Evolutionary conservation across 306 rosid genomes (phyloP).

Genomic region (Gleditsia sinensis): DNA sequence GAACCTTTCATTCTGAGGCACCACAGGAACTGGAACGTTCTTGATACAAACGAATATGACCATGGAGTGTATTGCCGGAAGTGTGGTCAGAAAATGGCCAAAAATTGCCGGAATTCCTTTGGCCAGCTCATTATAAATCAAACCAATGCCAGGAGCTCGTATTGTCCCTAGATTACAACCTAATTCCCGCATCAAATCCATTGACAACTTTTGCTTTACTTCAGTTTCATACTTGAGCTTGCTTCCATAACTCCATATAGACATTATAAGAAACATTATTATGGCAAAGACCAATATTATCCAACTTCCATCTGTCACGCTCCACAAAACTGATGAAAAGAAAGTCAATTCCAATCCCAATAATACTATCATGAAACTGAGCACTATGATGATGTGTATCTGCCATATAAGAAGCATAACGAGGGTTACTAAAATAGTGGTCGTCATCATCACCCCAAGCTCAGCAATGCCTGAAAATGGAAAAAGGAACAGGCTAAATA

Average conservation of each 20-base stretch:
- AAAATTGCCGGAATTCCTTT: slow-evolving; percentile 95
- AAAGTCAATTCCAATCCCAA: slow-evolving; percentile 83
- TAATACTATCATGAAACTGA: slow-evolving; percentile 67
- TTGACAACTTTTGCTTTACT: slow-evolving; percentile 87
- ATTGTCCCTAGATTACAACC: slow-evolving; percentile 93
- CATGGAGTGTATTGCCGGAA: slow-evolving; percentile 72
- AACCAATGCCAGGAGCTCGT: slow-evolving; percentile 97
- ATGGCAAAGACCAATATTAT: slow-evolving; percentile 80
- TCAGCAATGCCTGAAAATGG: slow-evolving; percentile 86
- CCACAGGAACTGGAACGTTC: slow-evolving; percentile 90
- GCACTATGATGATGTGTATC: slow-evolving; percentile 71
- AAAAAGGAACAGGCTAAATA: slow-evolving; percentile 27
- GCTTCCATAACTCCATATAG: slow-evolving; percentile 93
- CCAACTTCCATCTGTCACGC: slow-evolving; percentile 98
- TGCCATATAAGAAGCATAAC: slow-evolving; percentile 99
- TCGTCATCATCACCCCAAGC: slow-evolving; percentile 99
- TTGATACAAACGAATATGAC: slow-evolving; percentile 89
- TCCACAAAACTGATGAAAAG: slow-evolving; percentile 89
- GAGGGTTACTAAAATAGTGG: slow-evolving; percentile 81
- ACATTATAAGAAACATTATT: slow-evolving; percentile 82
- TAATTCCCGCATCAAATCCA: slow-evolving; percentile 80
- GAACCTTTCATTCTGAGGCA: slow-evolving; percentile 94
- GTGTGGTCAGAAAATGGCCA: slow-evolving; percentile 90
- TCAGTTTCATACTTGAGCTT: slow-evolving; percentile 96
- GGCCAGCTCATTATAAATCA: slow-evolving; percentile 90